Percentiles rank a stretch among this genome's conserved stretches.
Conservation (phyloP, 805 yeast species). For the Metschnikowia noctiluminum region DNA sequence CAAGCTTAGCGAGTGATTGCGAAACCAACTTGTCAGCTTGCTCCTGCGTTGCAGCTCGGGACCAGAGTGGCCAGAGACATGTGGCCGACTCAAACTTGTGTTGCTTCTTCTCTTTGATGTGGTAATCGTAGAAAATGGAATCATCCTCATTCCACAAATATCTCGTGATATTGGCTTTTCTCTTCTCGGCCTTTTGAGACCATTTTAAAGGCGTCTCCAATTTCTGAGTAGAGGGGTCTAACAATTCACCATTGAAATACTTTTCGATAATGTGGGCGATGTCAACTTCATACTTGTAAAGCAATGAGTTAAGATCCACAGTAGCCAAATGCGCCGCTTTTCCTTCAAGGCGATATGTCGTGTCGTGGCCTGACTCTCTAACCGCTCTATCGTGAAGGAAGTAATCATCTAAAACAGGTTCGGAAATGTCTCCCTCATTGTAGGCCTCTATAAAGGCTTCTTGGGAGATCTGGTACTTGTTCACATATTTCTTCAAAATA, state of each 20-base stretch:
- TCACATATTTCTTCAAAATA: slow-evolving; percentile 63
- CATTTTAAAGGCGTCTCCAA: slow-evolving; percentile 54
- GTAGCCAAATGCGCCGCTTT: slow-evolving; percentile 87
- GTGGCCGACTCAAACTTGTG: slow-evolving; percentile 82
- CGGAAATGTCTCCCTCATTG: slow-evolving; percentile 60
- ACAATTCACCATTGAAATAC: slow-evolving; percentile 50
- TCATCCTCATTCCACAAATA: slow-evolving; percentile 82
- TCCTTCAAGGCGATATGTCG: slow-evolving; percentile 86
- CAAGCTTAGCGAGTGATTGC: slow-evolving; percentile 63
- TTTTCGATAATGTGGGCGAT: slow-evolving; percentile 62
- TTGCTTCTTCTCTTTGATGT: slow-evolving; percentile 53
- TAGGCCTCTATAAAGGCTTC: slow-evolving; percentile 64
- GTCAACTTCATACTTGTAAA: slow-evolving; percentile 87
- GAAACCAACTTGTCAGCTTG: slow-evolving; percentile 66
- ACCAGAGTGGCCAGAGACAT: slow-evolving; percentile 89
- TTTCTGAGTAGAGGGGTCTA: slow-evolving; percentile 20
- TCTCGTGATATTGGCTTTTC: slow-evolving; percentile 57
- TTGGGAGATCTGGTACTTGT: slow-evolving; percentile 54
- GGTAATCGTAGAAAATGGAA: slow-evolving; percentile 81
- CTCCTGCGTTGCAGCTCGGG: slow-evolving; percentile 57
- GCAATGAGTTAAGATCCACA: slow-evolving; percentile 78
- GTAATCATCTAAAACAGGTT: slow-evolving; percentile 83
- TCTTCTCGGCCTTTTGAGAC: slow-evolving; percentile 51
- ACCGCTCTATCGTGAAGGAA: slow-evolving; percentile 92
- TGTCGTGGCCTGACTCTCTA: slow-evolving; percentile 95